Evolutionary conservation across 768 basidiomycete genomes (phyloP), one percentile per base, ranked within the genome.

Genomic region (Tulasnella sp.): DNA sequence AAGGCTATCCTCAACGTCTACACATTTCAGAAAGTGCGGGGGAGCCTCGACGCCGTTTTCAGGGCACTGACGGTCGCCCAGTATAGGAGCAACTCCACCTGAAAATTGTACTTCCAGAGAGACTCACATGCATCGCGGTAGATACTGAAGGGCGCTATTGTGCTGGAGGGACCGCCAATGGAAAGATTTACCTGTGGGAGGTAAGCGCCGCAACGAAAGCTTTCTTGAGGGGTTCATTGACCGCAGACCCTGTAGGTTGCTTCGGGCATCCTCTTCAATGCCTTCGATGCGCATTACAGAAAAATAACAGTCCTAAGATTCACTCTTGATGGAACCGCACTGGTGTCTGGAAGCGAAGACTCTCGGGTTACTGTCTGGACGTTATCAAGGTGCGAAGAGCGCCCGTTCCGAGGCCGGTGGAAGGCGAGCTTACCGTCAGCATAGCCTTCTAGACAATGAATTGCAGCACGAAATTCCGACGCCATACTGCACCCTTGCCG

Each of bases 231-330:
- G 27, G 12, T 24, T 34, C 42, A 16, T 10, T 78, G 38, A 58
- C 38, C 40, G 79, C 39, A 14, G 62, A 19, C 36, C 31, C 18
- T 16, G 80, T 86, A 98, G 96, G 88, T 95, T 82, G 88, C 93
- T 14, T 98, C 97, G n/a, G 97, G 97, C n/a, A 92, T 97, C 76
- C 87, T 98, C 71, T 95, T 92, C 87, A 91, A 93, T 82, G 90
- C 94, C 0, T 96, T 96, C 91, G 97, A 98, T 80, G 97, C 97
- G 24, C 97, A 99, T 85, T 99, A 99, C 86, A 93, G 97, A 79
- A 89, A 91, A 84, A 89, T 98, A 76, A 93, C 90, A 80, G 92
- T 93, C 12, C 85, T 99, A 2, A 90, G 89, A 62, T 99, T 98
- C 84, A 93, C 95, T 12, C 87, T 88, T 27, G 96, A 98, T 83